phyloP scores from a whole-genome alignment of 2,329 filamentous ascomycete species.

The Trichoderma sp. region DNA sequence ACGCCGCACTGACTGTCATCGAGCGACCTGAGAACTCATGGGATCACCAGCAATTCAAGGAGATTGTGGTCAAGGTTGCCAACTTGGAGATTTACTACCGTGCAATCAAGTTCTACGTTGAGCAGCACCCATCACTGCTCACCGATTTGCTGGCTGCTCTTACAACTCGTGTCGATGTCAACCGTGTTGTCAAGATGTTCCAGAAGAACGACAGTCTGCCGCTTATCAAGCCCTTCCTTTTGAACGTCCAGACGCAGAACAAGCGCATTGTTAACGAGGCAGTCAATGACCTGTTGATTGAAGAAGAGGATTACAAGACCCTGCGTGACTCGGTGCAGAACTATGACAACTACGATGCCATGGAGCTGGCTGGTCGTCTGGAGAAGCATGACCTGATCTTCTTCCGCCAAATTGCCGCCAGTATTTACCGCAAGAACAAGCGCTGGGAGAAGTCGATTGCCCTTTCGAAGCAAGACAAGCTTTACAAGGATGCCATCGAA shows the following conservation, averaged over 20 bases:
- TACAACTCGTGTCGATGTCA: constrained; percentile 93
- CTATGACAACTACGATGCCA: constrained; percentile 98
- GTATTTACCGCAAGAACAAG: constrained; percentile 99
- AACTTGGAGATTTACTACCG: constrained; percentile 99
- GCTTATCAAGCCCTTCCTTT: constrained; percentile 96
- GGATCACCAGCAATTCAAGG: constrained; percentile 99
- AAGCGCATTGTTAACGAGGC: constrained; percentile 98
- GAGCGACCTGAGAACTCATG: constrained; percentile 95
- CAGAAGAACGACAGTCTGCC: constrained; percentile 98
- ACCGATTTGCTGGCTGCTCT: constrained; percentile 93
- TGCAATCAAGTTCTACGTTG: constrained; percentile 92
- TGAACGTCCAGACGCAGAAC: constrained; percentile 95
- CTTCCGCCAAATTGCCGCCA: constrained; percentile 98
- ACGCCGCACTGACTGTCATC: constrained; percentile 95
- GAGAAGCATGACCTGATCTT: constrained; percentile 99
- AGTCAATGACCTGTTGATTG: constrained; percentile 95
- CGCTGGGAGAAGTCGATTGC: constrained; percentile 99
- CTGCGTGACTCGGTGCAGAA: constrained; percentile 96
- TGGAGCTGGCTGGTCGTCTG: constrained; percentile 85
- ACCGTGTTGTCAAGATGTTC: constrained; percentile 99
- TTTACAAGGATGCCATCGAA: constrained; percentile 99
- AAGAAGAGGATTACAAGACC: constrained; percentile 99
- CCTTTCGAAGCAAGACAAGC: constrained; percentile 97
- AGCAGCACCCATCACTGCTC: constrained; percentile 91
- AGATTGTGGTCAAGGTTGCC: constrained; percentile 95